Percentiles rank a stretch among this genome's conserved stretches.
Evolutionary conservation across 2,329 filamentous ascomycete genomes (phyloP).

Genomic region (Annulohypoxylon truncatum): DNA sequence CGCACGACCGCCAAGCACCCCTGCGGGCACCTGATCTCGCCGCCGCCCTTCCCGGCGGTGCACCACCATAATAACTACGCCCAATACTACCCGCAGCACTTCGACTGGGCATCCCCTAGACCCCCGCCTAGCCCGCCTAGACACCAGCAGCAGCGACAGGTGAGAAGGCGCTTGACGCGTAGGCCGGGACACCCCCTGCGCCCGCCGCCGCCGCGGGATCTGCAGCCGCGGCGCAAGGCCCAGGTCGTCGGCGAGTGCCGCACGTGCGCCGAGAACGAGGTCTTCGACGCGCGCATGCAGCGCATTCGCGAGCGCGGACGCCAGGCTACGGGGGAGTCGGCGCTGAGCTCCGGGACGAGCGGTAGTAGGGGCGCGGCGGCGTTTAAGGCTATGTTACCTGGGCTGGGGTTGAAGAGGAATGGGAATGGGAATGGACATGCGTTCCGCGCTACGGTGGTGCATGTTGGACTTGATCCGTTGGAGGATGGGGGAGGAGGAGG

Average conservation of each 20-base stretch:
- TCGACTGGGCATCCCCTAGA: conserved; percentile 15
- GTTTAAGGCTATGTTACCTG: conserved; percentile 38
- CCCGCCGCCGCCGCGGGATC: conserved; percentile 22
- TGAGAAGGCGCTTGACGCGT: conserved; percentile 42
- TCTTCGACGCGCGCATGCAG: conserved; percentile 39
- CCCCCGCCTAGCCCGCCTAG: conserved; percentile 17
- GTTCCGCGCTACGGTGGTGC: conserved; percentile 33
- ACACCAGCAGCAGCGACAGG: conserved; percentile 12
- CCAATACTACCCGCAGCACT: neutral
- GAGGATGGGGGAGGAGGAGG: neutral
- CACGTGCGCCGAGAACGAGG: conserved; percentile 44
- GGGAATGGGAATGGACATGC: conserved; percentile 10
- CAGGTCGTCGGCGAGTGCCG: conserved; percentile 47
- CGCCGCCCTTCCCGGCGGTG: conserved; percentile 32
- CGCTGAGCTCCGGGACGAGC: neutral
- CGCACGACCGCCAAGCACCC: conserved; percentile 50
- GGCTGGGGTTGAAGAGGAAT: conserved; percentile 33
- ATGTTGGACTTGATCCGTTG: conserved; percentile 23
- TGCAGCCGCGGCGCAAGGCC: conserved; percentile 29
- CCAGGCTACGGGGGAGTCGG: conserved; percentile 28
- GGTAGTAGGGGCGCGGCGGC: conserved; percentile 10
- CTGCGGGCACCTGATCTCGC: conserved; percentile 48
- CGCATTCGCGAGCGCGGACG: conserved; percentile 27
- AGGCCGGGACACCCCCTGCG: conserved; percentile 40
- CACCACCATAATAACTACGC: no score